phyloP scores from a whole-genome alignment of 2,329 filamentous ascomycete species.

The Apiospora marii region DNA sequence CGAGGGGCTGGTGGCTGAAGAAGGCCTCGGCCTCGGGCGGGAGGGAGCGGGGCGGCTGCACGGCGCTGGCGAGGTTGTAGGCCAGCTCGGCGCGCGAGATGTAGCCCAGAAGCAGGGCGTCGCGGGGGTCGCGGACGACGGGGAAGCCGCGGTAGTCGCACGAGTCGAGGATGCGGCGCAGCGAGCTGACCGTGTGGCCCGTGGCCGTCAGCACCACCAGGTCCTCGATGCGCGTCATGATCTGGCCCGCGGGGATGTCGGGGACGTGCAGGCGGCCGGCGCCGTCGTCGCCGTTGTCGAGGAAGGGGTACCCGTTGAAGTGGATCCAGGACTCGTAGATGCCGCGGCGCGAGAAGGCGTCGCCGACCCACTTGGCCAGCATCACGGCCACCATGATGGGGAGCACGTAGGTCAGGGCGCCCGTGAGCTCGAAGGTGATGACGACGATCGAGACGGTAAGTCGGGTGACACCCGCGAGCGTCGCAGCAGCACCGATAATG shows the following conservation, averaged over 20 bases:
- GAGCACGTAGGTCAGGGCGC: slow-evolving; percentile 92
- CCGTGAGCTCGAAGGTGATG: slow-evolving; percentile 99
- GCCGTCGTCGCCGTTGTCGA: slow-evolving; percentile 86
- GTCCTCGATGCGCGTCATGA: slow-evolving; percentile 94
- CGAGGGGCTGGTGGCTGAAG: slow-evolving; percentile 84
- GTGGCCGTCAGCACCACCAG: slow-evolving; percentile 86
- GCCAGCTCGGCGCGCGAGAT: slow-evolving; percentile 90
- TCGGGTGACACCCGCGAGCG: slow-evolving; percentile 90
- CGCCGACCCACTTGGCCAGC: slow-evolving; percentile 97
- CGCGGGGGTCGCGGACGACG: slow-evolving; percentile 79
- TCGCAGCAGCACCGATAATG: slow-evolving; percentile 92
- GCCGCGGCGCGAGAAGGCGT: slow-evolving; percentile 88
- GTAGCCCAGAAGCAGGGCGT: slow-evolving; percentile 86
- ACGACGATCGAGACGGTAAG: slow-evolving; percentile 99
- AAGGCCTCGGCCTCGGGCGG: slow-evolving; percentile 78
- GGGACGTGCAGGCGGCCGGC: slow-evolving; percentile 61
- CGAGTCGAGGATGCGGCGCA: slow-evolving; percentile 73
- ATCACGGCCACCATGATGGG: slow-evolving; percentile 99
- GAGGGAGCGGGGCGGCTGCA: slow-evolving; percentile 63
- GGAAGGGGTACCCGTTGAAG: slow-evolving; percentile 92
- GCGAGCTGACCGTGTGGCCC: slow-evolving; percentile 83
- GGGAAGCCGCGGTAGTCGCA: slow-evolving; percentile 92
- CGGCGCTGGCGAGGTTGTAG: slow-evolving; percentile 76
- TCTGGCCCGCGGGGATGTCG: slow-evolving; percentile 83
- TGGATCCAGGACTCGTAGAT: slow-evolving; percentile 99